These are phyloP conservation scores for Exophiala bonariae DNA, from an alignment of 2,329 filamentous ascomycete species.

Conservation along the genomic window DNA sequence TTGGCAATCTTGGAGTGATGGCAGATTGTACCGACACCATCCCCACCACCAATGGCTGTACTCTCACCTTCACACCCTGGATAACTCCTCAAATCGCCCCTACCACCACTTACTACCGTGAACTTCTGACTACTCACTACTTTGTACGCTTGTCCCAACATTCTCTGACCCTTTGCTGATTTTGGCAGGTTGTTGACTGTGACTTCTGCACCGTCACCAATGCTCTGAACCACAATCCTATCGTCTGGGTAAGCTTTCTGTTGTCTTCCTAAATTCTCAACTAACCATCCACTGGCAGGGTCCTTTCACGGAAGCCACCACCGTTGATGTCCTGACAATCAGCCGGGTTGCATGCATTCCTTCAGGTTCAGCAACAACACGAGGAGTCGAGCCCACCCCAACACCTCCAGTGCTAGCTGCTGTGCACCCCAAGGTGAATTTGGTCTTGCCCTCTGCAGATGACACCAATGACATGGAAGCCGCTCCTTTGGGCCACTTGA, in stretches of 20 bases:
- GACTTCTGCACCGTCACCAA: constrained; percentile 26
- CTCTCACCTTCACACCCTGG: constrained; percentile 20
- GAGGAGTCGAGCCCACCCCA: background rate
- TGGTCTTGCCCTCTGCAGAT: no score
- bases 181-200: constrained; percentile 26
- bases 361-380: constrained; percentile 14
- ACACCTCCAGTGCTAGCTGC: background rate
- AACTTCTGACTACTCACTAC: constrained; percentile 24
- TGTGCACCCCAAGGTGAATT: no score
- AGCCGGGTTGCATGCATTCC: constrained; percentile 25
- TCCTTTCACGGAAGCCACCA: constrained; percentile 19
- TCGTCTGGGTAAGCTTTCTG: constrained; percentile 13
- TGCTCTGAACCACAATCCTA: constrained; percentile 14
- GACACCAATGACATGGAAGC: background rate
- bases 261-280: background rate
- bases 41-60: constrained; percentile 12
- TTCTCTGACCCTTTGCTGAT: background rate
- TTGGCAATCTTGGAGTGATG: no score
- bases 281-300: constrained; percentile 20
- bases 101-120: constrained; percentile 23
- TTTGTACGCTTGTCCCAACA: constrained; percentile 15
- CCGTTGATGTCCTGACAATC: constrained; percentile 21
- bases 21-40: background rate
- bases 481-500: no score
- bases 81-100: constrained; percentile 25